Base-by-base conservation (phyloP, 495 filamentous ascomycete genomes). In the Stereocaulon alpinum region DNA sequence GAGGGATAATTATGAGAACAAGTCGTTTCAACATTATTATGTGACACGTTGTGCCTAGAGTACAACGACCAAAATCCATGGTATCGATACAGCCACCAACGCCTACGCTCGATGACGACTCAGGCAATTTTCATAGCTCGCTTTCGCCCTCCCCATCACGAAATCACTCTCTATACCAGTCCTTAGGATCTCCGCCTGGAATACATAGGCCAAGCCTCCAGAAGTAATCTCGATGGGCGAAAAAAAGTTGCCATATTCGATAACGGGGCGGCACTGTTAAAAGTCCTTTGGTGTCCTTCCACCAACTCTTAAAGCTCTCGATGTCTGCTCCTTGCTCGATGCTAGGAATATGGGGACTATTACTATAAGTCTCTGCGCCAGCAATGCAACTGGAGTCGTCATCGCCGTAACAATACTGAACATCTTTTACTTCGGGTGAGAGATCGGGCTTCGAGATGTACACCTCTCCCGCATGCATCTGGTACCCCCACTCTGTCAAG, bases 211-310 rank as follows among this genome's bases (percentile, higher is more conserved):
- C 93, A 60, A 98, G 66, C 37, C 93, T 73, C 86, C 90, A 93
- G 69, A 98, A 98, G 68, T 98, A 98, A 72, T 98, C 93, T 55
- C 93, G 77, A 74, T 98, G 93, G 17, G 91, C 86, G 74, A 90
- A 91, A 69, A 96, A 87, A n/a, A 95, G 73, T 73, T 95, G 82
- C 88, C 94, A 93, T 11, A 91, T 77, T 68, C 85, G 85, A 63
- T 84, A 85, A 48, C 82, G 72, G 11, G 78, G 69, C 17, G 88
- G 86, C 20, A 91, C 69, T 29, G 72, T 62, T 56, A 73, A 71
- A 61, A 76, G 51, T 27, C 68, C 65, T 63, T 63, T 70, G 64
- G 6, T 65, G 24, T 17, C 40, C 48, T 18, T 59, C 60, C 27
- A 44, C 57, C 62, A 64, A 64, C 63, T 18, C 66, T 60, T 60